A percentile compares a stretch with the other conserved stretches of the same genome.
Conservation (phyloP, 2,329 filamentous ascomycete genomes). For the Proliferodiscus dingleyae region DNA sequence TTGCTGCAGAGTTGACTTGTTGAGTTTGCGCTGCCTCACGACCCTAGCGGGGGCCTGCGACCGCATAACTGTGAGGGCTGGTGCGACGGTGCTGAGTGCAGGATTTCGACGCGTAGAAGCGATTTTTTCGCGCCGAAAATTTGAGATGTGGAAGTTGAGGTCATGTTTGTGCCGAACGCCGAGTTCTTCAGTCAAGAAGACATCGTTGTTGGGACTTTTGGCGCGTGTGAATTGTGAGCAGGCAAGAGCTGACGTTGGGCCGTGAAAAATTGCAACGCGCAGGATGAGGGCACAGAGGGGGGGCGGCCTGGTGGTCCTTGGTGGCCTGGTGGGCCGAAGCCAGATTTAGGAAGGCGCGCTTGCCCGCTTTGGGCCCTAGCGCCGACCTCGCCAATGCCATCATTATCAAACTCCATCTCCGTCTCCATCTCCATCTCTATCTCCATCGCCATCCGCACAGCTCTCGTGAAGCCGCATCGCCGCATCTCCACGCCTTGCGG, state of each 20-base stretch:
- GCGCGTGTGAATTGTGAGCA: constrained; percentile 15
- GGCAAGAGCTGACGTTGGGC: constrained; percentile 3
- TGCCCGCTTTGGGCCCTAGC: too few relatives aligned
- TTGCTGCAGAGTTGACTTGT: constrained; percentile 24
- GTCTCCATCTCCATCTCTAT: too few relatives aligned
- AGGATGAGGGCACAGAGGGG: not conserved
- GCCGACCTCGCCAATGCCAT: too few relatives aligned
- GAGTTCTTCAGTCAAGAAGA: constrained; percentile 17
- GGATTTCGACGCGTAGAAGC: constrained; percentile 21
- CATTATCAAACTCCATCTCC: too few relatives aligned
- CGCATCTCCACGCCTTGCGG: not conserved
- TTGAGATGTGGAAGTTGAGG: constrained; percentile 12
- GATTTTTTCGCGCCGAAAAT: constrained; percentile 27
- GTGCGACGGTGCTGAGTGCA: constrained; percentile 6
- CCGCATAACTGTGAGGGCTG: not conserved
- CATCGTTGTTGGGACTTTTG: constrained; percentile 25
- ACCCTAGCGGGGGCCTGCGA: constrained; percentile 27
- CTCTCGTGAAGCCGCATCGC: too few relatives aligned
- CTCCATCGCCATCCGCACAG: too few relatives aligned
- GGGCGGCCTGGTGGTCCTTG: not conserved
- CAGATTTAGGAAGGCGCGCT: too few relatives aligned
- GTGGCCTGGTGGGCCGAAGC: not conserved
- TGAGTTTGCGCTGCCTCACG: constrained; percentile 55
- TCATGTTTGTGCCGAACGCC: constrained; percentile 26
- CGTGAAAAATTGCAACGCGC: not conserved